Conservation (phyloP, 768 basidiomycete species). For the Boletus sensibilis region DNA sequence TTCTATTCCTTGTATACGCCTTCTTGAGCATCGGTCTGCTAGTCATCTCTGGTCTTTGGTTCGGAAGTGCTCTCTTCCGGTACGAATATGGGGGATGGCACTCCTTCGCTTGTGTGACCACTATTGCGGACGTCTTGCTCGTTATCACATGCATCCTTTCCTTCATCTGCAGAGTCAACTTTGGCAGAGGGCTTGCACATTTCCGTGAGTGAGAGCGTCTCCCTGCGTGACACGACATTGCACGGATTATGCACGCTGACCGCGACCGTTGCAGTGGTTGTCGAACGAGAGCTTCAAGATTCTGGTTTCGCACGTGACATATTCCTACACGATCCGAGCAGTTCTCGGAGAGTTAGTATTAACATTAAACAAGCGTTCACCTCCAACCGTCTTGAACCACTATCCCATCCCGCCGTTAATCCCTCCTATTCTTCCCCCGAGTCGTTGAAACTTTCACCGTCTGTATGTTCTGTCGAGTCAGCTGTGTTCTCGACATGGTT, state of each 20-base stretch:
- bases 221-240: too few relatives aligned
- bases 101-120: conserved; percentile 48
- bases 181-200: conserved; percentile 53
- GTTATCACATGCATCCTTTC: conserved; percentile 43
- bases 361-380: not conserved
- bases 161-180: conserved; percentile 50
- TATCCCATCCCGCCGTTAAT: not conserved
- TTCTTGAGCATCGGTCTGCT: conserved; percentile 39
- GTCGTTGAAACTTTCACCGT: not conserved
- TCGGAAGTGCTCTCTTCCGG: conserved; percentile 37
- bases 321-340: conserved; percentile 4
- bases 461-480: not conserved
- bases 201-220: conserved; percentile 40
- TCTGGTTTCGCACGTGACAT: conserved; percentile 20
- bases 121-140: conserved; percentile 40
- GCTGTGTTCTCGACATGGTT: conserved; percentile 5
- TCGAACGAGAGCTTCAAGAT: conserved; percentile 15
- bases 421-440: not conserved
- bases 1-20: conserved; percentile 40
- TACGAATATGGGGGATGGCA: conserved; percentile 37
- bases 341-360: too few relatives aligned
- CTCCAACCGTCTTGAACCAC: not conserved
- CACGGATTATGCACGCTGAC: not conserved
- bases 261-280: conserved; percentile 6
- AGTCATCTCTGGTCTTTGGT: conserved; percentile 41